Percentiles rank a stretch among this genome's conserved stretches.
Conservation (phyloP, 2,329 filamentous ascomycete genomes). For the Exophiala oligosperma region DNA sequence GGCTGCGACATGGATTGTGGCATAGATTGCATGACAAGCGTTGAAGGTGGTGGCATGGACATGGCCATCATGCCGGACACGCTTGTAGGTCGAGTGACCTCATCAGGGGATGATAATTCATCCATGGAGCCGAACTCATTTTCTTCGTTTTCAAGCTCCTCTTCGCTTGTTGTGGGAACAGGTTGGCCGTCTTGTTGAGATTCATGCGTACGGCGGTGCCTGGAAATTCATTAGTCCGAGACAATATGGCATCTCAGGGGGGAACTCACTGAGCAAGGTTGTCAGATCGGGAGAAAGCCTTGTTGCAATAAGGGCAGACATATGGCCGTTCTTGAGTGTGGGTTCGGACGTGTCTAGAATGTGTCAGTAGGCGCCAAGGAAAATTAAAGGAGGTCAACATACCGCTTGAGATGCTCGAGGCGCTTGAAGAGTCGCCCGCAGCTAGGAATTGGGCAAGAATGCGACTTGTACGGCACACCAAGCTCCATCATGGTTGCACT, state of each 20-base stretch:
- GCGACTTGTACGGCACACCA: slow-evolving; percentile 92
- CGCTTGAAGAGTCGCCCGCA: slow-evolving; percentile 98
- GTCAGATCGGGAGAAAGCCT: slow-evolving; percentile 97
- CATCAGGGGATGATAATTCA: slow-evolving; percentile 66
- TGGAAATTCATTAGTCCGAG: slow-evolving; percentile 34
- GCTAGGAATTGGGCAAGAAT: slow-evolving; percentile 98
- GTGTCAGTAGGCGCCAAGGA: slow-evolving; percentile 53
- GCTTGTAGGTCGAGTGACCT: slow-evolving; percentile 22
- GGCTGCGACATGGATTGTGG: slow-evolving; percentile 28
- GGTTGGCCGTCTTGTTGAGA: slow-evolving; percentile 58
- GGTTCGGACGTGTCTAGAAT: slow-evolving; percentile 88
- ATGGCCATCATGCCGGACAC: slow-evolving; percentile 22
- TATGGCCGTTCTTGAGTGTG: slow-evolving; percentile 99
- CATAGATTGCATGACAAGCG: slow-evolving; percentile 28
- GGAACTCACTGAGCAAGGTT: slow-evolving; percentile 89
- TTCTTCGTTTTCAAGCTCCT: slow-evolving; percentile 86
- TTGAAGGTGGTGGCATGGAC: slow-evolving; percentile 30
- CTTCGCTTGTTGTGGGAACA: slow-evolving; percentile 56
- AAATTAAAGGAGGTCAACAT: slow-evolving; percentile 50
- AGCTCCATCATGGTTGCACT: slow-evolving; percentile 97
- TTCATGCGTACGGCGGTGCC: slow-evolving; percentile 80
- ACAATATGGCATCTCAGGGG: not conserved
- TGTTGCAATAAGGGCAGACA: slow-evolving; percentile 95
- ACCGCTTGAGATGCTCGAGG: slow-evolving; percentile 98
- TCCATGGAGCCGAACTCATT: slow-evolving; percentile 80